Conservation (phyloP, 1,139 yeast genomes). For the Geotrichum klebahnii region DNA sequence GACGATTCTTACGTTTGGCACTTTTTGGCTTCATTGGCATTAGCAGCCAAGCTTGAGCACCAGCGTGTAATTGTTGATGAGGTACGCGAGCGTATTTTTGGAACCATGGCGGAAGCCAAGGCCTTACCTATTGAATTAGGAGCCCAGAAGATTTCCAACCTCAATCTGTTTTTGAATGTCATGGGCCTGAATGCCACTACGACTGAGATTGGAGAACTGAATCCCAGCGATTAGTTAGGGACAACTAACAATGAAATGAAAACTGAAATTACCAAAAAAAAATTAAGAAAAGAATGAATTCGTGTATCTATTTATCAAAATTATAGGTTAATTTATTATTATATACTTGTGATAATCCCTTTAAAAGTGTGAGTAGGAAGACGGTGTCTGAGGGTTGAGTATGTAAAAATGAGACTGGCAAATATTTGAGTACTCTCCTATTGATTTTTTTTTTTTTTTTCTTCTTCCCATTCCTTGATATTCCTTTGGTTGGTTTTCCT, state of each 20-base stretch:
- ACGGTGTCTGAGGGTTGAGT: too few relatives aligned
- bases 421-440: background rate
- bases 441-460: background rate
- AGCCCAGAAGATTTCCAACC: conserved; percentile 63
- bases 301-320: background rate
- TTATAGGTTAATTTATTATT: too few relatives aligned
- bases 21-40: conserved; percentile 86
- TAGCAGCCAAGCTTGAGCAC: conserved; percentile 88
- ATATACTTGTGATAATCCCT: background rate
- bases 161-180: conserved; percentile 89
- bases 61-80: conserved; percentile 94
- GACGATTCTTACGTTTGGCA: conserved; percentile 95
- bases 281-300: background rate
- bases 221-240: conserved; percentile 11
- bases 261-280: background rate
- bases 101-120: conserved; percentile 80
- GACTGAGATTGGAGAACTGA: conserved; percentile 39
- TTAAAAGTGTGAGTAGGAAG: background rate
- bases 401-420: too few relatives aligned
- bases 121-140: conserved; percentile 54
- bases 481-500: background rate
- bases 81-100: conserved; percentile 88
- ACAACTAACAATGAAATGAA: background rate
- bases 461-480: background rate
- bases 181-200: conserved; percentile 90